These are phyloP conservation scores for Stachybotrys echinatus DNA, from an alignment of 2,329 filamentous ascomycete species.

Conservation along the genomic window DNA sequence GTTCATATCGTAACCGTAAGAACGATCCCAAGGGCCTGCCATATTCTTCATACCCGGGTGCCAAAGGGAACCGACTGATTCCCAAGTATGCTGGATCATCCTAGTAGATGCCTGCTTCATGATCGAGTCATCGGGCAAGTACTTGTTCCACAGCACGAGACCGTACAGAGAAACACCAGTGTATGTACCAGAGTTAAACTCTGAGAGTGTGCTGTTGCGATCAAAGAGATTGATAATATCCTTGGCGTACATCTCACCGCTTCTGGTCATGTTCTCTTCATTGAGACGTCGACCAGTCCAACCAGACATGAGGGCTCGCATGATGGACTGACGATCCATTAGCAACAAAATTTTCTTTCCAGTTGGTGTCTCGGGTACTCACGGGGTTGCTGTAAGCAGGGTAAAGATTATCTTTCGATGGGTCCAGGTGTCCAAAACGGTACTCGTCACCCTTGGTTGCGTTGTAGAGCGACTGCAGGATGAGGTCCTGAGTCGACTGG, in stretches of 20 bases:
- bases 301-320: constrained; percentile 56
- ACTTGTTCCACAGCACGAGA: constrained; percentile 54
- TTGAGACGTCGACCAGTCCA: constrained; percentile 51
- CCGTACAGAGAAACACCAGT: constrained; percentile 56
- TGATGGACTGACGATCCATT: constrained; percentile 32
- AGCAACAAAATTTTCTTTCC: background rate
- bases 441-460: constrained; percentile 55
- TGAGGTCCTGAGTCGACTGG: constrained; percentile 29
- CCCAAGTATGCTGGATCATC: constrained; percentile 51
- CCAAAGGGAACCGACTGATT: constrained; percentile 45
- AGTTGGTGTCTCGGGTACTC: constrained; percentile 5
- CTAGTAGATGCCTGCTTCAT: constrained; percentile 45
- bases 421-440: constrained; percentile 48
- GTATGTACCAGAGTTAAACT: constrained; percentile 60
- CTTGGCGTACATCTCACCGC: constrained; percentile 51
- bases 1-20: constrained; percentile 61
- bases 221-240: constrained; percentile 53
- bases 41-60: constrained; percentile 55
- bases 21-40: constrained; percentile 59
- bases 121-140: constrained; percentile 46
- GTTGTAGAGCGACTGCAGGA: constrained; percentile 49
- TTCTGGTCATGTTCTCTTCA: constrained; percentile 52
- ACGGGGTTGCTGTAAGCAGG: constrained; percentile 56
- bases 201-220: constrained; percentile 50
- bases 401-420: constrained; percentile 54